Conservation (phyloP, 495 filamentous ascomycete genomes). For the Hypoxylon subgilvum region DNA sequence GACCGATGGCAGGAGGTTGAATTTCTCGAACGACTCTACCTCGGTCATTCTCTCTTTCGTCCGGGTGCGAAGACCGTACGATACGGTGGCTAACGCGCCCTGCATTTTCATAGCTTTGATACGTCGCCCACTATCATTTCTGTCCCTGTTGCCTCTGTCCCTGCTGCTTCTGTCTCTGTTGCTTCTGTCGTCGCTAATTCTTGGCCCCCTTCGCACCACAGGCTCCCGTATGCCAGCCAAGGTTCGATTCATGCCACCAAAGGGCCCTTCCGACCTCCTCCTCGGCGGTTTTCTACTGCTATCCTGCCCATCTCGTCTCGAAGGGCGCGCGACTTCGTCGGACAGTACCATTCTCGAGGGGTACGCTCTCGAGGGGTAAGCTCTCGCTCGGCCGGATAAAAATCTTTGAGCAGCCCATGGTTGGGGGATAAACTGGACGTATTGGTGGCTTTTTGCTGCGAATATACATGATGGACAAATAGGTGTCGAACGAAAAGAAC, state of each 20-base stretch:
- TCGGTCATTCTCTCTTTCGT: conserved; percentile 73
- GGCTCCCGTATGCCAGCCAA: conserved; percentile 50
- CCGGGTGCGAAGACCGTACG: conserved; percentile 70
- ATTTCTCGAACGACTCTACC: conserved; percentile 78
- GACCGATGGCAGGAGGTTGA: conserved; percentile 74
- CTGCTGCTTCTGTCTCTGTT: conserved; percentile 43
- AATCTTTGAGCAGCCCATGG: conserved; percentile 47
- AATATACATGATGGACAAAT: conserved; percentile 43
- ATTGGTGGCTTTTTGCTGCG: conserved; percentile 5
- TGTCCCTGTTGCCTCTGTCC: conserved; percentile 44
- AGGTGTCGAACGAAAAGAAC: conserved; percentile 28
- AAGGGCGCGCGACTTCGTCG: conserved; percentile 64
- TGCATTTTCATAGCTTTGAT: conserved; percentile 96
- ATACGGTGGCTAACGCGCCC: conserved; percentile 70
- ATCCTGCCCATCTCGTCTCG: conserved; percentile 49
- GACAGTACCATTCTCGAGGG: conserved; percentile 83
- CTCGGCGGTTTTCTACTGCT: conserved; percentile 43
- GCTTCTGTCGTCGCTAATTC: conserved; percentile 31
- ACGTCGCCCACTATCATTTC: conserved; percentile 48
- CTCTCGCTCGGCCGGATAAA: conserved; percentile 44
- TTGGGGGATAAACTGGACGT: conserved; percentile 17
- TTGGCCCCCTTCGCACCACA: conserved; percentile 42
- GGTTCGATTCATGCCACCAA: conserved; percentile 78
- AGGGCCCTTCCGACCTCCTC: conserved; percentile 64
- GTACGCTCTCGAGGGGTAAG: conserved; percentile 56